phyloP scores from a whole-genome alignment of 306 rosid species.

The Cyamopsis tetragonoloba region DNA sequence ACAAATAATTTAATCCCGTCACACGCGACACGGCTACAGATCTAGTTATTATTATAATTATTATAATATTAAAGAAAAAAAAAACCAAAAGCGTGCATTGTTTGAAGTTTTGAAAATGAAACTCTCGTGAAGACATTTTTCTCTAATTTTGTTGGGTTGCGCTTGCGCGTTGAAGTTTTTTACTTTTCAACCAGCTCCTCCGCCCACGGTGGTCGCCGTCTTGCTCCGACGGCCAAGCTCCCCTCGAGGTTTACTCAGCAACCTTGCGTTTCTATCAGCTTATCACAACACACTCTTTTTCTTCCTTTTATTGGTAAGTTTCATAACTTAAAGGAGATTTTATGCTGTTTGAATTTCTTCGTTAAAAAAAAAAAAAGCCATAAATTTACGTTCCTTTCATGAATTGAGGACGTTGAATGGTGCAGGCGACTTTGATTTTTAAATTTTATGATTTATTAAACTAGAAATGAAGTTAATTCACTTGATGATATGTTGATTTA shows the following conservation, averaged over 20 bases:
- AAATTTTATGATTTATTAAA: background rate
- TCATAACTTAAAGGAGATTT: background rate
- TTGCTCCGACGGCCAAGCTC: constrained; percentile 8
- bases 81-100: background rate
- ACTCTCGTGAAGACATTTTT: background rate
- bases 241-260: background rate
- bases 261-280: constrained; percentile 20
- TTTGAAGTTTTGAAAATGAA: constrained; percentile 11
- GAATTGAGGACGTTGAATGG: background rate
- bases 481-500: constrained; percentile 15
- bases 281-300: constrained; percentile 4
- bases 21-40: too few relatives aligned
- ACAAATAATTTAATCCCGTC: too few relatives aligned
- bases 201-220: constrained; percentile 27
- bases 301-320: constrained; percentile 17
- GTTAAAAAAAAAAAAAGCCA: background rate
- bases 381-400: background rate
- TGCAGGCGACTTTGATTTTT: background rate
- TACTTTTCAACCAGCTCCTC: background rate
- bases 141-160: constrained; percentile 2
- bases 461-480: background rate
- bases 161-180: constrained; percentile 2
- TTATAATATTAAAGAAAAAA: background rate
- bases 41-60: background rate
- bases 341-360: background rate